Evolutionary conservation across 495 filamentous ascomycete genomes (phyloP), one percentile per base, ranked within the genome.

Genomic region (Pyronema omphalodes): DNA sequence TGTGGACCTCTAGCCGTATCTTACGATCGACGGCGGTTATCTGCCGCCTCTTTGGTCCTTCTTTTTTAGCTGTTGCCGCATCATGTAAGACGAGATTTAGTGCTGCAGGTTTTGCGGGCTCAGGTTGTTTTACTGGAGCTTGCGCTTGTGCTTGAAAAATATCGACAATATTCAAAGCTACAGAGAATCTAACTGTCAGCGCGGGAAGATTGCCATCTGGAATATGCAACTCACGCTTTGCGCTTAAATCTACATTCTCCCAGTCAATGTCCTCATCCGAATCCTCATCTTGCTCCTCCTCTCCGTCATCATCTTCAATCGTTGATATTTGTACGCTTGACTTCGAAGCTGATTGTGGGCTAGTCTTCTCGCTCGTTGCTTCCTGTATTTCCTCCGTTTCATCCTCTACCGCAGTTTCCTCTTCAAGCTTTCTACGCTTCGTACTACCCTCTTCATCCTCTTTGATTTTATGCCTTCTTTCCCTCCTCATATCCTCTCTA

Each of bases 1-100:
- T 94, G 63, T 99, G 91, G 35, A 85, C 70, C 55, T 91, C 76
- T 23, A 91, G 66, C 39, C 88, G 74, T 9, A 77, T 67, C 46
- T 74, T 77, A 59, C 75, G 88, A 62, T 94, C 89, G 7, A 74
- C 76, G 17, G 73, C 77, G 33, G 74, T 81, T 44, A 87, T 69
- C 8, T 75, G 74, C 58, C 80, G 84, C 41, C 79, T 75, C 57
- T 72, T 69, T 17, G 57, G 51, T 8, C 60, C 53, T 40, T 54
- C 58, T 34, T 56, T 54, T 19, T 56, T 69, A 43, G 73, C 72
- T 9, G 55, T 29, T 40, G 50, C 54, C 37, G 40, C n/a, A 12
- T 55, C 35, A 18, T 33, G n/a, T 48, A 64, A 54, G 36, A 57
- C 44, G 39, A 64, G 48, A 8, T 59, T 48, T 14, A 64, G 39